phyloP scores from a whole-genome alignment of 768 basidiomycete species.

The Lactarius quietus region DNA sequence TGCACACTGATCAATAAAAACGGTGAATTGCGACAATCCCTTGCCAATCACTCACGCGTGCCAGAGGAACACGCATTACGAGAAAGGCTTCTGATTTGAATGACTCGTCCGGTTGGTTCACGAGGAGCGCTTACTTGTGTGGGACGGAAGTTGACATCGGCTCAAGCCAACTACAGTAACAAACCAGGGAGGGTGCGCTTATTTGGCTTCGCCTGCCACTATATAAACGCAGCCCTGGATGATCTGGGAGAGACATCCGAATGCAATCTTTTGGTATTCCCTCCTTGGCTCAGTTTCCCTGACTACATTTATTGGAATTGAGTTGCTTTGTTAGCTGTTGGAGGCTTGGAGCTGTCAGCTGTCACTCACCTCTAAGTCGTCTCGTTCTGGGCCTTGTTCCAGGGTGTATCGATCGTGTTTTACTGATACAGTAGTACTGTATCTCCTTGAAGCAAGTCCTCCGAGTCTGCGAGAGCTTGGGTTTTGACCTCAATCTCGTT shows the following conservation, averaged over 20 bases:
- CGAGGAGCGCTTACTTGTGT: neutral
- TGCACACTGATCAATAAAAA: neutral
- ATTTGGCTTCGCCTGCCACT: neutral
- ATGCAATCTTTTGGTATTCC: no score
- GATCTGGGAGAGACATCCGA: no score
- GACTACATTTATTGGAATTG: neutral
- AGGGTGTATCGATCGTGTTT: neutral
- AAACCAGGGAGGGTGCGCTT: neutral
- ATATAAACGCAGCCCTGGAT: no score
- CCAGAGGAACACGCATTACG: no score
- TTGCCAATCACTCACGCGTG: no score
- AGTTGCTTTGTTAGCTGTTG: neutral
- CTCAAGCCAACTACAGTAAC: no score
- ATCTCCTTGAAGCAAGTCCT: neutral
- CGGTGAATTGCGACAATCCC: neutral
- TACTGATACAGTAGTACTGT: constrained; percentile 27
- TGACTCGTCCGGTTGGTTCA: no score
- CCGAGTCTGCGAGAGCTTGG: neutral
- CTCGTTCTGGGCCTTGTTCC: neutral
- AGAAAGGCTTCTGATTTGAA: no score
- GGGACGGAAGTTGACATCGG: neutral
- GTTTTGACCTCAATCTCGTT: neutral
- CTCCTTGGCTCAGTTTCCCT: neutral
- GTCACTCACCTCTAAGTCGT: no score
- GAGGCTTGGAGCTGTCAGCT: no score